Percentiles rank a stretch among this genome's conserved stretches.
phyloP scores from a whole-genome alignment of 1,284 basidiomycete genomes.

The Phaffia rhodozyma region DNA sequence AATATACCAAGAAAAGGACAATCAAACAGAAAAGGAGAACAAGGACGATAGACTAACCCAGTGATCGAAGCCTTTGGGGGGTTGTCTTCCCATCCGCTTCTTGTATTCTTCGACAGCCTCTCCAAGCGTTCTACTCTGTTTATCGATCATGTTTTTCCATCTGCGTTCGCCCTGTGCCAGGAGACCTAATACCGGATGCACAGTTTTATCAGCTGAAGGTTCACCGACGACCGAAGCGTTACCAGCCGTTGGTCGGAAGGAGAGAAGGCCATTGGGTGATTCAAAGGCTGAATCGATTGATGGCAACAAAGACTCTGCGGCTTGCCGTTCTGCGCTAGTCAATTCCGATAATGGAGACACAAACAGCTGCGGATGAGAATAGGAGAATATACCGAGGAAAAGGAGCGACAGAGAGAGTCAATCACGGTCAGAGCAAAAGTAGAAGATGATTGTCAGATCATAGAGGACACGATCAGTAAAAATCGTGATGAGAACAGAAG shows the following conservation, averaged over 20 bases:
- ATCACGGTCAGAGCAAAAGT: neutral
- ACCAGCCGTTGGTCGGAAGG: neutral
- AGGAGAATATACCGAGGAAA: neutral
- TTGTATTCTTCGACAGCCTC: slow-evolving; percentile 39
- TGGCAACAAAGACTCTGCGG: neutral
- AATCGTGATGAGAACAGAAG: neutral
- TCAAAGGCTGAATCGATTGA: neutral
- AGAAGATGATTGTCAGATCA: neutral
- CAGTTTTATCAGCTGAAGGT: neutral
- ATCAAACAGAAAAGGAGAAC: neutral
- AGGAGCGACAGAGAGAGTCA: neutral
- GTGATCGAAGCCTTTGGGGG: slow-evolving; percentile 36
- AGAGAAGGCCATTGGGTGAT: neutral
- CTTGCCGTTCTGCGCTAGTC: slow-evolving; percentile 4
- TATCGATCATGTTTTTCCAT: slow-evolving; percentile 35
- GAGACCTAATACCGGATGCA: slow-evolving; percentile 36
- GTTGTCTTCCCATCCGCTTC: slow-evolving; percentile 29
- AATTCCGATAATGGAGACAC: slow-evolving; percentile 16
- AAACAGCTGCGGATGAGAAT: slow-evolving; percentile 1
- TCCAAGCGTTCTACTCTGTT: slow-evolving; percentile 38
- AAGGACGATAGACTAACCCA: slow-evolving; percentile 27
- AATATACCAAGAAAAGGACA: neutral
- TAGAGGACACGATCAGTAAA: neutral
- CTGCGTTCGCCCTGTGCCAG: slow-evolving; percentile 37
- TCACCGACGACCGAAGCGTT: neutral